Conservation (phyloP, 805 yeast species). For the Wickerhamiella cacticola region DNA sequence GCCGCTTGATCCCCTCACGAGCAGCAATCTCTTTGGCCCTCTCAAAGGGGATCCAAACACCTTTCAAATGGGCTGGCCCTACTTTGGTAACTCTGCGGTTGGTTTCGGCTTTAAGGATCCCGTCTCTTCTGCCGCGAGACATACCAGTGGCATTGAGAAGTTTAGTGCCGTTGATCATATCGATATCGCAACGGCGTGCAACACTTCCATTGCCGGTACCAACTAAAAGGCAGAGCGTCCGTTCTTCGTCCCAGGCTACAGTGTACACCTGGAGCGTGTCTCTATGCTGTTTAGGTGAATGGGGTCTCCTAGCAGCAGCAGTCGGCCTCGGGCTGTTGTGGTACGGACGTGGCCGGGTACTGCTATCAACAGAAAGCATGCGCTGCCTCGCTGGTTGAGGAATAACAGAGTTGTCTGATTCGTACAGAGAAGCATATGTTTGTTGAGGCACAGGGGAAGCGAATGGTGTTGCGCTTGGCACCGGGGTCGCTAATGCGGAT, state of each 20-base stretch:
- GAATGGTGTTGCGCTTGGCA: no score
- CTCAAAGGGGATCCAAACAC: conserved; percentile 25
- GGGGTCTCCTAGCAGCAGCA: not conserved
- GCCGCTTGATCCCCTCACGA: conserved; percentile 16
- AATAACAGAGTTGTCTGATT: no score
- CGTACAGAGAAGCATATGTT: no score
- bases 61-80: conserved; percentile 22
- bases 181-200: conserved; percentile 22
- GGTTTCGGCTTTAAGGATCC: conserved; percentile 21
- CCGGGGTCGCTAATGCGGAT: no score
- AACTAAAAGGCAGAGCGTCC: conserved; percentile 21
- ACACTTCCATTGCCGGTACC: conserved; percentile 14
- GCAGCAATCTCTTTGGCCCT: conserved; percentile 21
- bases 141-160: conserved; percentile 20
- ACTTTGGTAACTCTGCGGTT: conserved; percentile 21
- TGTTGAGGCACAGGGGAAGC: no score
- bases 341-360: no score
- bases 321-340: no score
- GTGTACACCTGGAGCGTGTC: conserved; percentile 10
- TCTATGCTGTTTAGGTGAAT: not conserved
- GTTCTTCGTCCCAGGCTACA: conserved; percentile 21
- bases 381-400: no score
- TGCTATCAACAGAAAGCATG: no score
- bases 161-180: conserved; percentile 26
- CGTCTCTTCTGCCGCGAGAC: conserved; percentile 23